Conservation (phyloP, 768 basidiomycete genomes). For the Dioszegia hungarica region DNA sequence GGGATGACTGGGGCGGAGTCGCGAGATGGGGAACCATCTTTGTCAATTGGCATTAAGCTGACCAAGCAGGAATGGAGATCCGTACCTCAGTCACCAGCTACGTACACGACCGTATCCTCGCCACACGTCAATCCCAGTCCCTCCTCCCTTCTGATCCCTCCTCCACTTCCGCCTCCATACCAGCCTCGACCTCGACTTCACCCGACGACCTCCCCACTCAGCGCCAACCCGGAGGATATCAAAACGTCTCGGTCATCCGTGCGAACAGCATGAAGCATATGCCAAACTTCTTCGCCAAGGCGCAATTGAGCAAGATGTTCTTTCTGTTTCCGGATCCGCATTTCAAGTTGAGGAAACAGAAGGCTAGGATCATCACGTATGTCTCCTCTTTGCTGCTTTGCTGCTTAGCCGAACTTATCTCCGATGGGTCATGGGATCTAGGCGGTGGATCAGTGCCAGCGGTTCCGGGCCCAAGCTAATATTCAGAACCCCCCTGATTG, state of each 20-base stretch:
- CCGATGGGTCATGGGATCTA: no score
- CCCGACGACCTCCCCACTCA: neutral
- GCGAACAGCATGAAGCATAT: conserved; percentile 99
- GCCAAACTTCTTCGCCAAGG: conserved; percentile 88
- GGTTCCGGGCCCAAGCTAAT: neutral
- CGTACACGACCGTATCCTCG: conserved; percentile 86
- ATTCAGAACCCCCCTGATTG: conserved; percentile 73
- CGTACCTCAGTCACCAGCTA: conserved; percentile 94
- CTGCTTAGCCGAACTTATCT: no score
- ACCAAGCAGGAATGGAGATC: conserved; percentile 80
- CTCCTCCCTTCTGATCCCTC: conserved; percentile 13
- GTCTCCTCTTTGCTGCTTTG: no score
- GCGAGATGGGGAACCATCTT: no score
- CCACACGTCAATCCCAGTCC: conserved; percentile 60
- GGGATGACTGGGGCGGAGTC: no score
- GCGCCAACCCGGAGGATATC: conserved; percentile 50
- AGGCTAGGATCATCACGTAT: conserved; percentile 89
- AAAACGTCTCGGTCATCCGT: conserved; percentile 84
- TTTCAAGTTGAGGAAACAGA: conserved; percentile 97
- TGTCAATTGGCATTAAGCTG: neutral
- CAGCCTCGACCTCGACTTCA: neutral
- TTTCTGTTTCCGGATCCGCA: conserved; percentile 99
- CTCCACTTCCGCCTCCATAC: neutral
- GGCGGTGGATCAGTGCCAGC: no score
- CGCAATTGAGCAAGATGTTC: conserved; percentile 75